Evolutionary conservation across 2,329 filamentous ascomycete species (phyloP), one percentile per base, ranked within the genome.

Genomic region (Talaromyces amestolkiae): DNA sequence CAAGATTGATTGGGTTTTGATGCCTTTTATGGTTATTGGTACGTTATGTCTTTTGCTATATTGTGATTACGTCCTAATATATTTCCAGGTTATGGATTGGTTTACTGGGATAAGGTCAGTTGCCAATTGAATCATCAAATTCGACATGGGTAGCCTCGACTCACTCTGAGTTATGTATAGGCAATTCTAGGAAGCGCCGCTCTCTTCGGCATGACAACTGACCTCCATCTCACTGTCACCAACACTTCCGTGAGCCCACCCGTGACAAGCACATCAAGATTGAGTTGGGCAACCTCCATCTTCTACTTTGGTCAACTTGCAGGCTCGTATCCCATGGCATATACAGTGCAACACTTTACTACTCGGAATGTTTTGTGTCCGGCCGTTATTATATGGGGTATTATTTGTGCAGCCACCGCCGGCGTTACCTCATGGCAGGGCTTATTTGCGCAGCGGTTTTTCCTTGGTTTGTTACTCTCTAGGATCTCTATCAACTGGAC

Each of bases 301-400:
- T 92, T 93, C 79, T 93, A 92, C 79, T 92, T 93, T 69, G 90
- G 90, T 43, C 91, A 91, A 89, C 82, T 93, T 2, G 87, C 85
- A 0, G 90, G 90, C 0, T 79, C 91, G 3, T 92, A 91, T 68
- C 90, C 90, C 1, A 87, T 92, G 85, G 89, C 88, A 0, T 91
- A 89, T 66, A 80, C 85, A 0, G 80, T 91, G 1, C 90, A 93
- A 75, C 85, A 86, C 22, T 90, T 91, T 78, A 81, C 86, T 66
- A 82, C 87, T 1, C 85, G 87, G n/a, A 82, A 83, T 56, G 85
- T 90, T 1, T 82, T 93, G 2, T 89, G 89, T 3, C 75, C 75
- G 2, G 68, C 75, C 1, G 75, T 77, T 17, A 77, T 91, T 59
- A 62, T 89, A 7, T 92, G 90, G 91, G 83, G 87, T 0, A 75